These are phyloP conservation scores for Protomyces gravidus DNA, from an alignment of 1,139 yeast genomes.

Conservation along the genomic window DNA sequence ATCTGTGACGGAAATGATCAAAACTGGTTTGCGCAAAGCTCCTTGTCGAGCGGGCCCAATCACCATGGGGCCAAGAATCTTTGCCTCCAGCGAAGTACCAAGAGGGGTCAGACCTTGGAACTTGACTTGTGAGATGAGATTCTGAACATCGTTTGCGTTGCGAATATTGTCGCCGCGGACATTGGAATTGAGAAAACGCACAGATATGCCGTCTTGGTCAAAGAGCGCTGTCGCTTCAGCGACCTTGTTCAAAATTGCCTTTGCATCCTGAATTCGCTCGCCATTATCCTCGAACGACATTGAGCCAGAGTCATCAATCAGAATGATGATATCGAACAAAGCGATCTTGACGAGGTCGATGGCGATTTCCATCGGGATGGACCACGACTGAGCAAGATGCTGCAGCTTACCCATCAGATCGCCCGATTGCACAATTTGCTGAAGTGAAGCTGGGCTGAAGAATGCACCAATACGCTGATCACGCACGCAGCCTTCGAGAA, in stretches of 20 bases:
- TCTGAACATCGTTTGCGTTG: slow-evolving; percentile 38
- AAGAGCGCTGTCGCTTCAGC: slow-evolving; percentile 40
- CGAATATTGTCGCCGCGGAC: slow-evolving; percentile 38
- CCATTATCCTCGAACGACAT: slow-evolving; percentile 43
- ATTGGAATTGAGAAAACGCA: slow-evolving; percentile 40
- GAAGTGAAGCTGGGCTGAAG: slow-evolving; percentile 40
- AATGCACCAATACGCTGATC: slow-evolving; percentile 39
- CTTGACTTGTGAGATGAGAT: slow-evolving; percentile 37
- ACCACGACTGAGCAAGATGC: slow-evolving; percentile 38
- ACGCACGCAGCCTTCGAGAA: slow-evolving; percentile 36
- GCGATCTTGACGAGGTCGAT: slow-evolving; percentile 40
- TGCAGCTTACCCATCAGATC: slow-evolving; percentile 36
- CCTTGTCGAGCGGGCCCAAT: slow-evolving; percentile 37
- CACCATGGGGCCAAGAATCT: slow-evolving; percentile 40
- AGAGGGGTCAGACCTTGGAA: slow-evolving; percentile 42
- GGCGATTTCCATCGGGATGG: slow-evolving; percentile 40
- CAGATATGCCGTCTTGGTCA: slow-evolving; percentile 41
- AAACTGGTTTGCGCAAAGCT: slow-evolving; percentile 39
- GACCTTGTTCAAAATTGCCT: slow-evolving; percentile 39
- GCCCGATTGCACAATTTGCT: slow-evolving; percentile 38
- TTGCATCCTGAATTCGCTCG: slow-evolving; percentile 42
- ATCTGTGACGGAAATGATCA: slow-evolving; percentile 40
- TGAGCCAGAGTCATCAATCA: slow-evolving; percentile 42
- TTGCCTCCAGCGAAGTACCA: slow-evolving; percentile 38
- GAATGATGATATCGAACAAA: slow-evolving; percentile 40